A percentile compares a stretch with the other conserved stretches of the same genome.
Conservation (phyloP, 2,329 filamentous ascomycete species). For the Emericellopsis cladophorae region DNA sequence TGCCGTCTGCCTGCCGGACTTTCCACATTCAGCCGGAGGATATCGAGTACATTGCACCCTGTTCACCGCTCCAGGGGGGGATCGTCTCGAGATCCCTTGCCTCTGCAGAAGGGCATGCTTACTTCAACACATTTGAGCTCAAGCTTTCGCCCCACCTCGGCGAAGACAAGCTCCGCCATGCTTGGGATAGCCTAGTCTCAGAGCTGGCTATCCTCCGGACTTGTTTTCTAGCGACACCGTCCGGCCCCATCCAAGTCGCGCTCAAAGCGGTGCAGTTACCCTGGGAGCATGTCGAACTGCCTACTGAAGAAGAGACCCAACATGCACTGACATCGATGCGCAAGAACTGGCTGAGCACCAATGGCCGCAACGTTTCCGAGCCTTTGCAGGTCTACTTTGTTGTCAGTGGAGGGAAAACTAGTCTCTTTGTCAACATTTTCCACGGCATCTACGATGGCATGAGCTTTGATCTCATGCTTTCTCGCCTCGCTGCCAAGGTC, state of each 20-base stretch:
- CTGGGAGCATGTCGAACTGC: background rate
- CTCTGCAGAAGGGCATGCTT: constrained; percentile 41
- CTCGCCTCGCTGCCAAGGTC: constrained; percentile 29
- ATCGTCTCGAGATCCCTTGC: constrained; percentile 62
- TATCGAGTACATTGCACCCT: constrained; percentile 67
- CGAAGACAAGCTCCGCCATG: constrained; percentile 31
- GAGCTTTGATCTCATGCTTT: constrained; percentile 58
- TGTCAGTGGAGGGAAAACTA: constrained; percentile 7
- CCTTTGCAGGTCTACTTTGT: constrained; percentile 41
- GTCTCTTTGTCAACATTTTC: constrained; percentile 59
- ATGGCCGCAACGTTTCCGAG: constrained; percentile 30
- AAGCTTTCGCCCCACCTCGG: constrained; percentile 32
- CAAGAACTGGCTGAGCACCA: constrained; percentile 38
- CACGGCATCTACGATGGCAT: constrained; percentile 81
- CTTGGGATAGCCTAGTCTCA: constrained; percentile 43
- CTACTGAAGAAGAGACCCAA: background rate
- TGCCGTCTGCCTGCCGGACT: constrained; percentile 33
- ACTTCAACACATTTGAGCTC: constrained; percentile 68
- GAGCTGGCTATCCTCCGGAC: constrained; percentile 57
- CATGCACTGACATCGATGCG: too few relatives aligned
- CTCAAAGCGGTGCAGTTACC: constrained; percentile 23
- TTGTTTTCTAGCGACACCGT: constrained; percentile 56
- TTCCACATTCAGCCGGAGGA: constrained; percentile 36
- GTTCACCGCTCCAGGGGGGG: constrained; percentile 75
- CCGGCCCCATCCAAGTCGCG: constrained; percentile 67